Base-by-base conservation (phyloP, 1,284 basidiomycete species). In the Tylopilus sp. region DNA sequence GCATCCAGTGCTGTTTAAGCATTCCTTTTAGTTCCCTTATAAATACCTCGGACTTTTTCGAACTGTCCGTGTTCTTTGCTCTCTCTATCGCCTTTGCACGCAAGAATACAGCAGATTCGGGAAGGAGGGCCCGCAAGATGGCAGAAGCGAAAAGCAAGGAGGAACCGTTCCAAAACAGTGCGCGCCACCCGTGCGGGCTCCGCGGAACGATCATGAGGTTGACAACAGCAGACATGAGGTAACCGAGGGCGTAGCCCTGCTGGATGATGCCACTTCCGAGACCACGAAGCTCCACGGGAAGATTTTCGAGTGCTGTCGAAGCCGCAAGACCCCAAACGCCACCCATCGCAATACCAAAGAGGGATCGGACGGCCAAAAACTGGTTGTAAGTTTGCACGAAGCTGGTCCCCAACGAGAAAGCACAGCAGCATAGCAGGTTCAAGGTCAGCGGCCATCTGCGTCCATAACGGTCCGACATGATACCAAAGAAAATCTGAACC, bases 331-430 rank as follows among this genome's bases (percentile, higher is more conserved):
- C 88, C 88, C 88, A 90, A 38, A 90, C 77, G 0, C 87, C 86
- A 48, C 86, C 92, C 93, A 97, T 97, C 2, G 83, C 86, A 50
- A 95, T 75, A 62, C 90, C 91, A 59, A 93, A 93, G 34, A 92
- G 72, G 1, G 86, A 82, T 18, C 90, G 79, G 13, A 89, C 62
- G 28, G 75, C 86, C 43, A 91, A 76, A 74, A 90, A 91, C 53
- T 84, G 74, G 0, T 52, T 36, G 70, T 76, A 90, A 0, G 80
- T 86, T 21, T 81, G 70, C 10, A 82, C 80, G 61, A 89, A 90
- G 26, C 85, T 81, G 5, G 81, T 84, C 0, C 81, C 91, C 18
- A 98, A 81, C 60, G 93, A 86, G 50, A 97, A 81, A 10, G 80
- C 67, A 21, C 79, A 74, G 53, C 92, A 81, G 37, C 93, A 63